phyloP scores from a whole-genome alignment of 202 grass and related monocot genomes.

The Eragrostis tef region DNA sequence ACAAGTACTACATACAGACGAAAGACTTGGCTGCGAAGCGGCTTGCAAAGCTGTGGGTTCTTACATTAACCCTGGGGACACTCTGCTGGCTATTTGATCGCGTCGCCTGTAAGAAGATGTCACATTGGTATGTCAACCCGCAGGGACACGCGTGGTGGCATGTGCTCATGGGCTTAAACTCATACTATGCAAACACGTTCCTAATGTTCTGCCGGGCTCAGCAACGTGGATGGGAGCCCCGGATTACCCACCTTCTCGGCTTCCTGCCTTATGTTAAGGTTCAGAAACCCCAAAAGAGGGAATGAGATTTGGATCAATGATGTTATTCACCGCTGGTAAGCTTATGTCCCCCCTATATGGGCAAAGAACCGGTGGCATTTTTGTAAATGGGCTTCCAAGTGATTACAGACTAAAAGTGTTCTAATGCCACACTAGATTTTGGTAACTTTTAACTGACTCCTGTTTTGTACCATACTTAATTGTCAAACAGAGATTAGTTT shows the following conservation, averaged over 20 bases:
- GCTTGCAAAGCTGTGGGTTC: slow-evolving; percentile 78
- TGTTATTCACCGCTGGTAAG: slow-evolving; percentile 30
- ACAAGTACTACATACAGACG: slow-evolving; percentile 94
- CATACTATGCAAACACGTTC: slow-evolving; percentile 86
- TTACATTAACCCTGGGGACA: slow-evolving; percentile 59
- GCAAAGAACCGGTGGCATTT: slow-evolving; percentile 49
- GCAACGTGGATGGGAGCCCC: slow-evolving; percentile 73
- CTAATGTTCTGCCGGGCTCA: slow-evolving; percentile 92
- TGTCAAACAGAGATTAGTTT: slow-evolving; percentile 51
- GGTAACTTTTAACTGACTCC: slow-evolving; percentile 58
- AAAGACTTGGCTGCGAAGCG: slow-evolving; percentile 72
- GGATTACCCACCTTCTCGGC: slow-evolving; percentile 57
- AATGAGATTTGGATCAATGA: slow-evolving; percentile 52
- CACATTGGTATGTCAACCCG: slow-evolving; percentile 77
- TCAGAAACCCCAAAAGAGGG: slow-evolving; percentile 71
- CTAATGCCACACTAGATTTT: slow-evolving; percentile 66
- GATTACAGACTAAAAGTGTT: slow-evolving; percentile 58
- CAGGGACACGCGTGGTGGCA: slow-evolving; percentile 94
- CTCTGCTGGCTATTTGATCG: slow-evolving; percentile 79
- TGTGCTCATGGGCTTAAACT: slow-evolving; percentile 86
- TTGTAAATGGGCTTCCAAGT: slow-evolving; percentile 57
- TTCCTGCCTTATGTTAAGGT: slow-evolving; percentile 87
- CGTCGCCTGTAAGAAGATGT: slow-evolving; percentile 76
- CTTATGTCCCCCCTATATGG: slow-evolving; percentile 29
- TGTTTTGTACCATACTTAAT: slow-evolving; percentile 74